A percentile compares a stretch with the other conserved stretches of the same genome.
Conservation (phyloP, 495 filamentous ascomycete genomes). For the Podospora fimiseda region DNA sequence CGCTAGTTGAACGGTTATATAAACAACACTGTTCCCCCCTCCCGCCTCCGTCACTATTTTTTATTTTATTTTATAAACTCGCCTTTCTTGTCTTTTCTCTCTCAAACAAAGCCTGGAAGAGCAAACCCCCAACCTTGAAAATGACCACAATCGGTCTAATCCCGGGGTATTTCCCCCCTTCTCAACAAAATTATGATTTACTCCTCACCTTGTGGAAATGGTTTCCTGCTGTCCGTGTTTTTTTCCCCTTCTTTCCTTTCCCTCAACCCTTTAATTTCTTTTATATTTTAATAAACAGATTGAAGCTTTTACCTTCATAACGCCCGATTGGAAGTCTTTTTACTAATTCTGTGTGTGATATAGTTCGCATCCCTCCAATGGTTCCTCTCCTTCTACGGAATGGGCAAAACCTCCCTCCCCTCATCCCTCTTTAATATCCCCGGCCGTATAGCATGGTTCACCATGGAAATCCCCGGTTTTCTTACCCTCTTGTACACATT, state of each 20-base stretch:
- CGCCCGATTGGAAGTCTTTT: not conserved
- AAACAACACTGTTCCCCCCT: too few relatives aligned
- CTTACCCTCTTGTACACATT: conserved; percentile 72
- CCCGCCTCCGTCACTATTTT: too few relatives aligned
- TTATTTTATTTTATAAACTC: too few relatives aligned
- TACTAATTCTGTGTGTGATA: not conserved
- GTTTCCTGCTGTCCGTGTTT: conserved; percentile 34
- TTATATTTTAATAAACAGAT: not conserved
- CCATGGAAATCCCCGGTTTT: conserved; percentile 79
- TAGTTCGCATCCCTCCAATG: conserved; percentile 59
- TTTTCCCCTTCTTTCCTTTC: not conserved
- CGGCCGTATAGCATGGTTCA: conserved; percentile 78
- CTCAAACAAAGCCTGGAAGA: too few relatives aligned
- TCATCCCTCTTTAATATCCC: conserved; percentile 71
- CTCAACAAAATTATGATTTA: conserved; percentile 43
- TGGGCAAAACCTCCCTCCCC: conserved; percentile 76
- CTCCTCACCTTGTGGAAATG: conserved; percentile 49
- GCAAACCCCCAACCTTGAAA: too few relatives aligned
- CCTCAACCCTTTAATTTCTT: not conserved
- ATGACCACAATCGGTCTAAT: conserved; percentile 31
- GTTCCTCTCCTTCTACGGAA: conserved; percentile 57
- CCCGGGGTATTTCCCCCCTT: conserved; percentile 46
- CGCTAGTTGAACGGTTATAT: too few relatives aligned
- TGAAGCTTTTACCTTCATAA: not conserved
- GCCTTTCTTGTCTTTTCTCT: too few relatives aligned